These are phyloP conservation scores for Tulasnella calospora DNA, from an alignment of 768 basidiomycete species.

Conservation along the genomic window DNA sequence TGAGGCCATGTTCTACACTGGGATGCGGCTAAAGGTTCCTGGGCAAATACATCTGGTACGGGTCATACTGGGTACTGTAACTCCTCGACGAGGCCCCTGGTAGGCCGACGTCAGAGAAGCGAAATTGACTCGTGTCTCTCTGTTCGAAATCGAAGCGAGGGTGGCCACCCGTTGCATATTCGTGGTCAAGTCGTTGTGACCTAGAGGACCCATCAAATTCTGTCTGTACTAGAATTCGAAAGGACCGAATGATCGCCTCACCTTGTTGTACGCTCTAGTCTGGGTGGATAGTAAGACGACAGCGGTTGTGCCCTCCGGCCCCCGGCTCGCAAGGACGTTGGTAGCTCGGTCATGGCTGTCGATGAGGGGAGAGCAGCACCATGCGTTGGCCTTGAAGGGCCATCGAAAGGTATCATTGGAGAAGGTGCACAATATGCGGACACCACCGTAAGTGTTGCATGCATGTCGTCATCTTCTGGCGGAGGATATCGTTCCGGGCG, in stretches of 20 bases:
- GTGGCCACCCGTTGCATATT: not conserved
- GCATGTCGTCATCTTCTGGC: not conserved
- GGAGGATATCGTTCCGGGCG: not conserved
- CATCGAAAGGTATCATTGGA: not conserved
- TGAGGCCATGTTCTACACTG: not conserved
- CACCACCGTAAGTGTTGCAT: slow-evolving; percentile 7
- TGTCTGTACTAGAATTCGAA: not conserved
- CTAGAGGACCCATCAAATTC: not conserved
- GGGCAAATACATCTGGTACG: not conserved
- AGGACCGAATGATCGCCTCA: not conserved
- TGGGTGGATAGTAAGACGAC: not conserved
- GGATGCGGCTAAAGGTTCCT: not conserved
- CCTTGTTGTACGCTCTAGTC: slow-evolving; percentile 7
- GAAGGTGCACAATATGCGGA: slow-evolving; percentile 18
- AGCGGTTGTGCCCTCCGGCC: not conserved
- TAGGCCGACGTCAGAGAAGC: not conserved
- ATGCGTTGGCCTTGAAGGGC: not conserved
- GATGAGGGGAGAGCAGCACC: not conserved
- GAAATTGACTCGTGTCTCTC: slow-evolving; percentile 3
- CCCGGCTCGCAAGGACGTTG: slow-evolving; percentile 3
- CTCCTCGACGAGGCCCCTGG: not conserved
- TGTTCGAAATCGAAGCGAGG: slow-evolving; percentile 7
- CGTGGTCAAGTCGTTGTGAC: not conserved
- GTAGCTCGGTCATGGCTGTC: not conserved
- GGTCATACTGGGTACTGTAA: not conserved